A percentile compares a stretch with the other conserved stretches of the same genome.
Conservation (phyloP, 805 yeast species). For the Suhomyces tanzawaensis region DNA sequence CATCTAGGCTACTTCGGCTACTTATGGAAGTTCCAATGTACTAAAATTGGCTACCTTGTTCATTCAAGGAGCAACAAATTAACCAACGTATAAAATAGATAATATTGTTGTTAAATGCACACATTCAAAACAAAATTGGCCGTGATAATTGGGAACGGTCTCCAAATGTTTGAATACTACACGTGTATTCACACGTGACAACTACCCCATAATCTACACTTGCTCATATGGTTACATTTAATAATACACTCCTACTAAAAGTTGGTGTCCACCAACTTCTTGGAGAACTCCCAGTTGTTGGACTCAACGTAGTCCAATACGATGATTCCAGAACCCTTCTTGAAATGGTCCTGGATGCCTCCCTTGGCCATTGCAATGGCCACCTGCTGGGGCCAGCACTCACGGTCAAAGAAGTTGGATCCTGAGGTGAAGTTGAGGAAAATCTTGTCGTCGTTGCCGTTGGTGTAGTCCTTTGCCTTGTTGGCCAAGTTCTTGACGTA, state of each 20-base stretch:
- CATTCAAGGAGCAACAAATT: too few relatives aligned
- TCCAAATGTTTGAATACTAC: too few relatives aligned
- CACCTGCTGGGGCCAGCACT: constrained; percentile 73
- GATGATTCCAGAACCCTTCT: constrained; percentile 59
- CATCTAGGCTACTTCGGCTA: too few relatives aligned
- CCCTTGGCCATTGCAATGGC: constrained; percentile 49
- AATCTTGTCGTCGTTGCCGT: constrained; percentile 49
- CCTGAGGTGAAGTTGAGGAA: constrained; percentile 74
- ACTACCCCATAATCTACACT: too few relatives aligned
- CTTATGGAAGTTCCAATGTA: too few relatives aligned
- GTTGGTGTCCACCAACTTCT: constrained; percentile 51
- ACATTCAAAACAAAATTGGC: too few relatives aligned
- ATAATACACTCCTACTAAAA: constrained; percentile 21
- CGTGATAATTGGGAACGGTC: too few relatives aligned
- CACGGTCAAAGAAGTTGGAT: constrained; percentile 64
- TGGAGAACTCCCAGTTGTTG: constrained; percentile 57
- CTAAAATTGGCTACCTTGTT: too few relatives aligned
- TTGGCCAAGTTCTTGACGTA: constrained; percentile 56
- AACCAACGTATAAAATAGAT: too few relatives aligned
- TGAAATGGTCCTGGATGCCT: constrained; percentile 47
- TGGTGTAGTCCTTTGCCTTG: constrained; percentile 50
- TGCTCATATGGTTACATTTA: background rate
- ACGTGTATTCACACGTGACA: background rate
- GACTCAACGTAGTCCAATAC: constrained; percentile 66
- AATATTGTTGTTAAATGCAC: too few relatives aligned